Evolutionary conservation across 768 basidiomycete species (phyloP), one percentile per base, ranked within the genome.

Genomic region (Neoboletus brunneissimus): DNA sequence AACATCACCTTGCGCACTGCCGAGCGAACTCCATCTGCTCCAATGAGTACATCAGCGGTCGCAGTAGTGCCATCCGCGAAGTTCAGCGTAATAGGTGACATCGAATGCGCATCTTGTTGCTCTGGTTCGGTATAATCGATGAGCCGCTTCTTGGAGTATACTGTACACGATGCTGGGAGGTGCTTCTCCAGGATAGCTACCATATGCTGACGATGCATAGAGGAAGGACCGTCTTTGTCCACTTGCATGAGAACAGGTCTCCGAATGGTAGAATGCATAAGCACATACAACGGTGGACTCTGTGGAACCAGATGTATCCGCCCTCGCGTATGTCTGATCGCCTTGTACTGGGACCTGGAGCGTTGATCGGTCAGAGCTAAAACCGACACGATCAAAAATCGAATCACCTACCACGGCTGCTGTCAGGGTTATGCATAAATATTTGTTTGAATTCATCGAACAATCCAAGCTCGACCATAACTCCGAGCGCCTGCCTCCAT

Each of bases 401-500:
- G 31, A n/a, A n/a, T 31, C 0, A 31, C 31, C 11, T 3, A 31
- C 31, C 62, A 32, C 16, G 51, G 16, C n/a, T 60, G 18, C 59
- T 53, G 22, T 51, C 63, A 27, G 63, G 59, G 27, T 38, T 13
- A 1, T 48, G 48, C 2, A 59, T 46, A 13, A 64, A 55, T 10
- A 68, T 59, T 15, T 56, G 53, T 20, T 51, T 45, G 15, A 71
- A 54, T 3, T 73, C 77, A 12, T 76, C 67, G 13, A 73, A 65
- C 6, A 82, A 57, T 1, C 76, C 80, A 41, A 82, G 75, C 10
- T 66, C 62, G 50, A 76, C 65, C 55, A 82, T 62, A 18, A 80
- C 71, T 8, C 66, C 68, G 74, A 76, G 77, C 15, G 79, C 80
- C 44, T 76, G 68, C 5, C 64, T 64, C 79, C 79, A 80, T 4